These are phyloP conservation scores for Strobilomyces echinocephalus DNA, from an alignment of 768 basidiomycete species.

Conservation along the genomic window DNA sequence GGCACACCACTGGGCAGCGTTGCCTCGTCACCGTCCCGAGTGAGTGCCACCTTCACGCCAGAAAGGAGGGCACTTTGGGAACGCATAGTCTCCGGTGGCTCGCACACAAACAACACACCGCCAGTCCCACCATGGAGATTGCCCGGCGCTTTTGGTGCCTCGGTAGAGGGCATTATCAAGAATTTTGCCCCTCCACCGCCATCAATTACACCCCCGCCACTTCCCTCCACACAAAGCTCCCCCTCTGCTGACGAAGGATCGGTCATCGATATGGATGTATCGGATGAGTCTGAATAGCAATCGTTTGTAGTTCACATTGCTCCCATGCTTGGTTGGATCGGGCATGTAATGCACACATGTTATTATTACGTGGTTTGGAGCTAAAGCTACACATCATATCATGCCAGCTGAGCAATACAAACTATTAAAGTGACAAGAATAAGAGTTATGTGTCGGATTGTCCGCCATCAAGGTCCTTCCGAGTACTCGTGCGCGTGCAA, in stretches of 20 bases:
- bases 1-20: slow-evolving; percentile 32
- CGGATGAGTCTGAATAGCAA: slow-evolving; percentile 23
- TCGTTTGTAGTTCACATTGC: neutral
- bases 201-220: slow-evolving; percentile 30
- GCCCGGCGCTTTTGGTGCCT: slow-evolving; percentile 14
- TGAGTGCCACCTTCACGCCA: slow-evolving; percentile 30
- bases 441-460: slow-evolving; percentile 7
- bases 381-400: slow-evolving; percentile 26
- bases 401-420: slow-evolving; percentile 24
- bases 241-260: slow-evolving; percentile 5
- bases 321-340: neutral
- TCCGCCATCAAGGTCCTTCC: slow-evolving; percentile 15
- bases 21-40: slow-evolving; percentile 24
- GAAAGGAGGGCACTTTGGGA: slow-evolving; percentile 42
- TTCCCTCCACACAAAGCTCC: slow-evolving; percentile 22
- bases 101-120: neutral
- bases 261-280: slow-evolving; percentile 26
- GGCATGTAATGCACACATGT: neutral
- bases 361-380: slow-evolving; percentile 1
- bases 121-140: slow-evolving; percentile 23
- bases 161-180: slow-evolving; percentile 8
- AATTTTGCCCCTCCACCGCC: slow-evolving; percentile 31
- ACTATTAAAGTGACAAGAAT: slow-evolving; percentile 1
- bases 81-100: slow-evolving; percentile 27
- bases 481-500: slow-evolving; percentile 9